These are phyloP conservation scores for Gelatoporia subvermispora DNA, from an alignment of 768 basidiomycete genomes.

Conservation along the genomic window DNA sequence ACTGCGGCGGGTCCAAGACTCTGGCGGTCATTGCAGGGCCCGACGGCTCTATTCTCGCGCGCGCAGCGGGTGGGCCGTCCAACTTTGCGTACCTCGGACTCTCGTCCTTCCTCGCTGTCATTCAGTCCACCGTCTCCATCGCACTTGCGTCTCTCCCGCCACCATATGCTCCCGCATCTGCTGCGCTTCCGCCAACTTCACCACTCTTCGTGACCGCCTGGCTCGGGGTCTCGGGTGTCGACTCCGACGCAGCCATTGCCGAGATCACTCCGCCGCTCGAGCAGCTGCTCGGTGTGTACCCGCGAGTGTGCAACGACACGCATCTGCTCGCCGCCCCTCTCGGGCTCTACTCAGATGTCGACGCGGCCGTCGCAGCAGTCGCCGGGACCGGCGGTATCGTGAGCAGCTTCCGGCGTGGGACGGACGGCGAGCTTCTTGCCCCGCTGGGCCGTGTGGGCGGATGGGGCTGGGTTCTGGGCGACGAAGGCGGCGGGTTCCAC, in stretches of 20 bases:
- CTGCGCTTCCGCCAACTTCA: slow-evolving; percentile 25
- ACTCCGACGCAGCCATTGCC: slow-evolving; percentile 59
- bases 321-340: slow-evolving; percentile 81
- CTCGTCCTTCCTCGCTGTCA: slow-evolving; percentile 50
- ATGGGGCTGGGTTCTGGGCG: slow-evolving; percentile 83
- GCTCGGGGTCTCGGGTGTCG: slow-evolving; percentile 82
- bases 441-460: slow-evolving; percentile 64
- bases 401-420: slow-evolving; percentile 45
- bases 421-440: slow-evolving; percentile 39
- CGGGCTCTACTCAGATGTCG: slow-evolving; percentile 51
- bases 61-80: slow-evolving; percentile 71
- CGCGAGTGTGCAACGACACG: slow-evolving; percentile 72
- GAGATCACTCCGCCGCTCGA: slow-evolving; percentile 52
- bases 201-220: slow-evolving; percentile 62
- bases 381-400: slow-evolving; percentile 80
- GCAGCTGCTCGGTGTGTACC: slow-evolving; percentile 51
- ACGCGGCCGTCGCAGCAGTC: slow-evolving; percentile 66
- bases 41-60: slow-evolving; percentile 57
- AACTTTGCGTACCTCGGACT: slow-evolving; percentile 79
- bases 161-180: slow-evolving; percentile 30
- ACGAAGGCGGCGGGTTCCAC: slow-evolving; percentile 79
- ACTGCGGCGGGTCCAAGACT: slow-evolving; percentile 90
- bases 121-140: slow-evolving; percentile 45
- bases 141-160: slow-evolving; percentile 48
- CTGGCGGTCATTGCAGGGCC: slow-evolving; percentile 62